Conservation (phyloP, 1,284 basidiomycete species). For the Rhodotorula sp. region DNA sequence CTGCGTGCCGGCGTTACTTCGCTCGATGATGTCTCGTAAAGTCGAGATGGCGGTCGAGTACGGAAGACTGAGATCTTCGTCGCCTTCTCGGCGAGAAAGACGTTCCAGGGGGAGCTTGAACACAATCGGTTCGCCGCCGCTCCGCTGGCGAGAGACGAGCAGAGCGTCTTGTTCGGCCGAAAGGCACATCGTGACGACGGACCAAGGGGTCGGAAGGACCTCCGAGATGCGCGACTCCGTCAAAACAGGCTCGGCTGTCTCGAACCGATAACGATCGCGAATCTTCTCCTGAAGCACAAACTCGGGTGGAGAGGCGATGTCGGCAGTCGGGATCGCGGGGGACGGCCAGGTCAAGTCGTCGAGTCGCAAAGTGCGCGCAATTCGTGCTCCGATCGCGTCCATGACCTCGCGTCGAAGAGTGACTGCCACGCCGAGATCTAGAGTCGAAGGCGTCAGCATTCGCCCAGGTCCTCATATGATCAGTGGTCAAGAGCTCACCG, state of each 20-base stretch:
- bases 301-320: too few relatives aligned
- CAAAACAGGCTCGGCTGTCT: constrained; percentile 51
- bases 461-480: too few relatives aligned
- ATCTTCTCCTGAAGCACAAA: constrained; percentile 50
- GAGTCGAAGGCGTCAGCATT: constrained; percentile 42
- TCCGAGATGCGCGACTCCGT: constrained; percentile 44
- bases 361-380: constrained; percentile 50
- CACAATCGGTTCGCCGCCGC: constrained; percentile 64
- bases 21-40: constrained; percentile 70
- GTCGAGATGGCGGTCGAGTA: constrained; percentile 72
- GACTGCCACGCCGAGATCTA: constrained; percentile 65
- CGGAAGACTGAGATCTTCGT: constrained; percentile 66
- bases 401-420: constrained; percentile 70
- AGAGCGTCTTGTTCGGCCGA: constrained; percentile 78
- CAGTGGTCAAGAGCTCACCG: too few relatives aligned
- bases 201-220: constrained; percentile 75
- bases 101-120: constrained; percentile 81
- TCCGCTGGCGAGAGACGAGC: constrained; percentile 75
- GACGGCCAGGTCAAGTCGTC: constrained; percentile 41
- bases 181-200: constrained; percentile 76
- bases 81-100: constrained; percentile 70
- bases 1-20: constrained; percentile 74
- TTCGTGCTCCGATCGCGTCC: constrained; percentile 55
- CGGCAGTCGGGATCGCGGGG: neutral
- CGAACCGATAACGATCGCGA: constrained; percentile 57